Percentiles rank a stretch among this genome's conserved stretches.
These are phyloP conservation scores for Nyctanthes arbortristis DNA, from an alignment of 257 asterid species.

Conservation along the genomic window DNA sequence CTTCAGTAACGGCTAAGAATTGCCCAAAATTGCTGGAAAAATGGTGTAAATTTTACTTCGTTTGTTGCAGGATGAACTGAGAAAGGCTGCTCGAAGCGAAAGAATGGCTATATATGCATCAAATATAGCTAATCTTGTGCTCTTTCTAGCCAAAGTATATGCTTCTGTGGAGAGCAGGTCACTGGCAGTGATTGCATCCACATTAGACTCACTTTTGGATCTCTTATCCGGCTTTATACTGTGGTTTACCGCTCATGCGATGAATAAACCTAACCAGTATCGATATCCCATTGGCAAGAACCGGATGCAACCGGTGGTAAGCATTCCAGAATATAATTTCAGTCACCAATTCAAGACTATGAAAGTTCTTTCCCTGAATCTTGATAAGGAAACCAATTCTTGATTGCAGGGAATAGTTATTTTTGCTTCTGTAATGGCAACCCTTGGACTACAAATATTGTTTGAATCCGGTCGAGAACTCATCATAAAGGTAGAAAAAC, in stretches of 20 bases:
- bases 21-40: background rate
- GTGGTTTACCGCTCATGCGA: conserved; percentile 40
- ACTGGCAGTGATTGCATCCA: conserved; percentile 40
- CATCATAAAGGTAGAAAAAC: background rate
- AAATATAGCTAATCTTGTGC: conserved; percentile 33
- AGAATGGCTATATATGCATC: conserved; percentile 34
- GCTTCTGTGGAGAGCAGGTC: conserved; percentile 39
- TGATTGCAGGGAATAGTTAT: conserved; percentile 19
- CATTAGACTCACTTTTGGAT: conserved; percentile 38
- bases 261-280: conserved; percentile 34
- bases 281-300: conserved; percentile 39
- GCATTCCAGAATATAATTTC: background rate
- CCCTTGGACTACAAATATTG: conserved; percentile 21
- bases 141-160: conserved; percentile 33
- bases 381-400: background rate
- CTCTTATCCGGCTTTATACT: conserved; percentile 38
- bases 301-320: conserved; percentile 43
- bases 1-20: background rate
- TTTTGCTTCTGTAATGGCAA: conserved; percentile 25
- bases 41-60: too few species aligned
- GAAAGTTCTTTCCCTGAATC: background rate
- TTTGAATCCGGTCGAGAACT: conserved; percentile 18
- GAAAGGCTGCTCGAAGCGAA: conserved; percentile 29
- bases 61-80: conserved; percentile 31
- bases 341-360: background rate